Evolutionary conservation across 345 rosid genomes (phyloP).

Genomic region (Geranium brycei): DNA sequence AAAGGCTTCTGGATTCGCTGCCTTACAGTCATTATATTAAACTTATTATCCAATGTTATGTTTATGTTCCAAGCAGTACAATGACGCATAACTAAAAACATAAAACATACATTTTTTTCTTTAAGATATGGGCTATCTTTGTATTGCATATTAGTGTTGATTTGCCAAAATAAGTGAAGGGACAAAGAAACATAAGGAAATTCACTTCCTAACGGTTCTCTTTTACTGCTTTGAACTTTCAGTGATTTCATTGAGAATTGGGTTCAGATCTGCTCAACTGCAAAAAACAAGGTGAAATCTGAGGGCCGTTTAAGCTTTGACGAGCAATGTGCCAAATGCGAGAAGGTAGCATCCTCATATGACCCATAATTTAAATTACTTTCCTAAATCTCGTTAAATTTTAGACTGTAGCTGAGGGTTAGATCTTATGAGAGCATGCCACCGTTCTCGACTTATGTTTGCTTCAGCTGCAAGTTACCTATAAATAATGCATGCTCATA

Average conservation of each 20-base stretch:
- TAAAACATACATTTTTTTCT: too few species aligned
- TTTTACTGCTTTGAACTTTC: slow-evolving; percentile 7
- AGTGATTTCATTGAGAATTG: slow-evolving; percentile 88
- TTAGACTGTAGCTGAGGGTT: too few species aligned
- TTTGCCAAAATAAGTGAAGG: background rate
- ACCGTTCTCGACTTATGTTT: too few species aligned
- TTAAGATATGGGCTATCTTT: too few species aligned
- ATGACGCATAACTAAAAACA: too few species aligned
- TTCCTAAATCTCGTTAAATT: too few species aligned
- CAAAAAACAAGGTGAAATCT: slow-evolving; percentile 58
- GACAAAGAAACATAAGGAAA: background rate
- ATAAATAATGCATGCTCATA: too few species aligned
- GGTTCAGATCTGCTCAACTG: slow-evolving; percentile 67
- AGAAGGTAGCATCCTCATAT: slow-evolving; percentile 37
- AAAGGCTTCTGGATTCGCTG: background rate
- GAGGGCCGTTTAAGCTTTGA: slow-evolving; percentile 30
- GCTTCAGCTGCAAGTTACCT: too few species aligned
- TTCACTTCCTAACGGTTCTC: background rate
- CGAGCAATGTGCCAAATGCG: slow-evolving; percentile 72
- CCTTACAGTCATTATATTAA: background rate
- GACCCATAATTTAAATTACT: too few species aligned
- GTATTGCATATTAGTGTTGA: background rate
- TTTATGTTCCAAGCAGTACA: too few species aligned
- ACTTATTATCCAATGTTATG: background rate
- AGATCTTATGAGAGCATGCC: too few species aligned